Conservation (phyloP, 345 rosid species). For the Acer saccharum region DNA sequence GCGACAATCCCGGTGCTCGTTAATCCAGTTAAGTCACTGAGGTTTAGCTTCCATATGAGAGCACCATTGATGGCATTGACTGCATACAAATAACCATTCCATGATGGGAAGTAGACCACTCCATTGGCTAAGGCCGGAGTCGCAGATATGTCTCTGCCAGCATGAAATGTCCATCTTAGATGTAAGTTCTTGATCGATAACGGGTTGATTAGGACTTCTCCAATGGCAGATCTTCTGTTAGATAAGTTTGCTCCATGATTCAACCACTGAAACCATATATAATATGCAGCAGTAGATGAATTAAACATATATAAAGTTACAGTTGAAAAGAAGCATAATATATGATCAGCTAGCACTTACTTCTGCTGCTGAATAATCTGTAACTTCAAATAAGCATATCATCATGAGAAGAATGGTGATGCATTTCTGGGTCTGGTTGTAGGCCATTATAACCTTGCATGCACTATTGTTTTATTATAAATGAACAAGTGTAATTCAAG, state of each 20-base stretch:
- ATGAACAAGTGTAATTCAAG: not conserved
- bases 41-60: slow-evolving; percentile 51
- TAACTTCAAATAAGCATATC: not conserved
- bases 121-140: slow-evolving; percentile 47
- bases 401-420: not conserved
- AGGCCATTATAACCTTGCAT: not conserved
- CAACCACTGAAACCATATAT: slow-evolving; percentile 37
- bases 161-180: slow-evolving; percentile 44
- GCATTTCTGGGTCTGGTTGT: not conserved
- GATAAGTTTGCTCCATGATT: slow-evolving; percentile 43
- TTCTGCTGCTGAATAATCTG: not conserved
- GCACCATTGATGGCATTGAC: slow-evolving; percentile 45
- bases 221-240: slow-evolving; percentile 35
- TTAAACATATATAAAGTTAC: not conserved
- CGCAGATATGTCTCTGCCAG: slow-evolving; percentile 51
- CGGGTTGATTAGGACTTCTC: slow-evolving; percentile 29
- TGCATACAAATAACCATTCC: slow-evolving; percentile 58
- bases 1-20: slow-evolving; percentile 21
- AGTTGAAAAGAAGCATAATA: not conserved
- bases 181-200: slow-evolving; percentile 24
- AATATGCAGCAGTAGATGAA: not conserved
- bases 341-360: slow-evolving; percentile 1
- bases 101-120: slow-evolving; percentile 49
- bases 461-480: not conserved
- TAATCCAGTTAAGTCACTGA: slow-evolving; percentile 39